Conservation (phyloP, 2,329 filamentous ascomycete genomes). For the Pleomassaria siparia region DNA sequence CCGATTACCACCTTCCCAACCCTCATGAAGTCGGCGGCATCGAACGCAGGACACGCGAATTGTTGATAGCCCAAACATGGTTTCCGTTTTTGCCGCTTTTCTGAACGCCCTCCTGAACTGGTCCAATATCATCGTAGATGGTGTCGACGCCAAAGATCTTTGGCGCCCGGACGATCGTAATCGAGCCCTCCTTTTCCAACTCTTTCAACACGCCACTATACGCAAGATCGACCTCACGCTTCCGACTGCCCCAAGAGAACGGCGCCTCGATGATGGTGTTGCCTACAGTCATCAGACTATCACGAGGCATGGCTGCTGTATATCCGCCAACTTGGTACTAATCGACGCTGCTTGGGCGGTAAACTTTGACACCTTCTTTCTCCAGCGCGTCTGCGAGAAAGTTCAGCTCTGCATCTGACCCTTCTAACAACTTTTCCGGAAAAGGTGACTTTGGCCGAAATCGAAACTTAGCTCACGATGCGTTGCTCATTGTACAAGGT, state of each 20-base stretch:
- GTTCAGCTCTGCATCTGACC: too few relatives aligned
- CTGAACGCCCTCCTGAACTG: background rate
- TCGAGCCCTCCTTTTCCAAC: slow-evolving; percentile 2
- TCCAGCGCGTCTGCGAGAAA: too few relatives aligned
- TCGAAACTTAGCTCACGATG: too few relatives aligned
- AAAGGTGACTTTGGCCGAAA: too few relatives aligned
- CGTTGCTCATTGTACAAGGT: too few relatives aligned
- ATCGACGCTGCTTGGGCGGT: too few relatives aligned
- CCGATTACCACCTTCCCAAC: slow-evolving; percentile 35
- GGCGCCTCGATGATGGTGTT: slow-evolving; percentile 34
- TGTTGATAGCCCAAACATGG: slow-evolving; percentile 33
- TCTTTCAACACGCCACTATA: slow-evolving; percentile 5
- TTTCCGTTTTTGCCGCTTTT: too few relatives aligned
- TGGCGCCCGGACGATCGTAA: background rate
- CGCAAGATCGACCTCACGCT: slow-evolving; percentile 21
- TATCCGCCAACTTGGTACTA: too few relatives aligned
- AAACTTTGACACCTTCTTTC: too few relatives aligned
- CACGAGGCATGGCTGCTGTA: slow-evolving; percentile 39
- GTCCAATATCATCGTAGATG: background rate
- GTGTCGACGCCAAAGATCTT: background rate
- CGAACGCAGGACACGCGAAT: slow-evolving; percentile 37
- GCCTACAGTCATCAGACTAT: slow-evolving; percentile 37
- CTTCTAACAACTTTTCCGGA: too few relatives aligned
- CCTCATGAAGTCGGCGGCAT: slow-evolving; percentile 41
- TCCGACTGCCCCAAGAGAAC: slow-evolving; percentile 34